Conservation (phyloP, 352 stramenopile genomes). For the Pythium phragmiticola region DNA sequence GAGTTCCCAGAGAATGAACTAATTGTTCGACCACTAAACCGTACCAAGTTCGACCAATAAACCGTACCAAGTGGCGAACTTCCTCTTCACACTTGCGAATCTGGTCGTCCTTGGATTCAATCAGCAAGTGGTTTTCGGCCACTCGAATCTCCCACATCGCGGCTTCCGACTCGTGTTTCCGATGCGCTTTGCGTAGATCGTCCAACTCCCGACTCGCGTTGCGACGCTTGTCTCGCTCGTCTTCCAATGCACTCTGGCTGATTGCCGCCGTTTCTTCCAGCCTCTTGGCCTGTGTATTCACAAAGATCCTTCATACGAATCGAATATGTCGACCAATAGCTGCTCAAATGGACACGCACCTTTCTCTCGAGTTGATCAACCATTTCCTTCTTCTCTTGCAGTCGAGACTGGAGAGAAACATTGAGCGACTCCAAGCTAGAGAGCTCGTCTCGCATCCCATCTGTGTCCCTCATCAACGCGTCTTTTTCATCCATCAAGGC, state of each 20-base stretch:
- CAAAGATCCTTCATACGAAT: not conserved
- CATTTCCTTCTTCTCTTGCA: constrained; percentile 68
- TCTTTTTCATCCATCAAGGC: constrained; percentile 60
- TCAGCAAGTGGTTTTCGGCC: constrained; percentile 52
- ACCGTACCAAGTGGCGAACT: constrained; percentile 60
- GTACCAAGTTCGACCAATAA: constrained; percentile 42
- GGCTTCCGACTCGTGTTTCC: constrained; percentile 65
- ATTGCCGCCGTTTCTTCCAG: constrained; percentile 50
- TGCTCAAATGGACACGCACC: constrained; percentile 27
- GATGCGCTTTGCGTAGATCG: constrained; percentile 60
- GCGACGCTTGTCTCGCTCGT: constrained; percentile 60
- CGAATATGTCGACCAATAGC: not conserved
- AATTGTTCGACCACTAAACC: not conserved
- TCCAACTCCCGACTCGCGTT: constrained; percentile 51
- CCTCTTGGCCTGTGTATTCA: constrained; percentile 35
- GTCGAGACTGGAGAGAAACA: constrained; percentile 47
- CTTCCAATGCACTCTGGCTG: constrained; percentile 51
- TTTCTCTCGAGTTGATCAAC: constrained; percentile 63
- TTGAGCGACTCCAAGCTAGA: constrained; percentile 58
- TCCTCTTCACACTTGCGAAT: constrained; percentile 68
- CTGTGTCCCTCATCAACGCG: constrained; percentile 42
- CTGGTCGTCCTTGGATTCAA: constrained; percentile 63
- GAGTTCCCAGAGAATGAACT: not conserved
- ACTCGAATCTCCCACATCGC: constrained; percentile 59
- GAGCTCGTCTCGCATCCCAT: constrained; percentile 47